Evolutionary conservation across 495 filamentous ascomycete species (phyloP).

Genomic region (Clavariopsis aquatica): DNA sequence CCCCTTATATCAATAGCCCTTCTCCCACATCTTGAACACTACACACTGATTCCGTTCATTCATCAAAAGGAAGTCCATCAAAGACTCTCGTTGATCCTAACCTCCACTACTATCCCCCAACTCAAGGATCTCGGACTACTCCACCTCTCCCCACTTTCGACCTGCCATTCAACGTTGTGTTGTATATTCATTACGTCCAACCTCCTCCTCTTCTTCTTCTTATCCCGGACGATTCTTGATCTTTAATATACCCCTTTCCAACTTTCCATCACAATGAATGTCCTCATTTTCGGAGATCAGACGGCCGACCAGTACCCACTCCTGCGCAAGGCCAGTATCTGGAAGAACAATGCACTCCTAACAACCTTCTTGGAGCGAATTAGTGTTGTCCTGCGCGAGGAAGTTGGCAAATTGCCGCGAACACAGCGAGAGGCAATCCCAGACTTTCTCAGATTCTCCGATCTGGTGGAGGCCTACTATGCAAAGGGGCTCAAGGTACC

Average conservation of each 20-base stretch:
- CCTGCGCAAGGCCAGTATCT: constrained; percentile 62
- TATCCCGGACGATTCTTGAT: constrained; percentile 3
- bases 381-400: constrained; percentile 62
- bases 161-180: neutral
- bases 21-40: neutral
- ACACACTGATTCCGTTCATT: neutral
- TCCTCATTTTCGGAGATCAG: constrained; percentile 71
- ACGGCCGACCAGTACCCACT: constrained; percentile 70
- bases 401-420: constrained; percentile 61
- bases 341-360: constrained; percentile 65
- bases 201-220: neutral
- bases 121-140: constrained; percentile 2
- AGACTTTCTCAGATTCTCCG: constrained; percentile 66
- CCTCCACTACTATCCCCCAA: neutral
- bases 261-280: constrained; percentile 41
- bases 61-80: neutral
- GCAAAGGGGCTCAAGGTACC: constrained; percentile 57
- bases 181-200: neutral
- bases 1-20: constrained; percentile 19
- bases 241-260: constrained; percentile 27
- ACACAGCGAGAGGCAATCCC: constrained; percentile 65
- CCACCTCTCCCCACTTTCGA: neutral
- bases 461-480: constrained; percentile 69
- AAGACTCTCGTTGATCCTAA: constrained; percentile 17
- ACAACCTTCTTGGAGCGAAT: constrained; percentile 65